Evolutionary conservation across 1,284 basidiomycete species (phyloP), one percentile per base, ranked within the genome.

Genomic region (Moesziomyces antarcticus): DNA sequence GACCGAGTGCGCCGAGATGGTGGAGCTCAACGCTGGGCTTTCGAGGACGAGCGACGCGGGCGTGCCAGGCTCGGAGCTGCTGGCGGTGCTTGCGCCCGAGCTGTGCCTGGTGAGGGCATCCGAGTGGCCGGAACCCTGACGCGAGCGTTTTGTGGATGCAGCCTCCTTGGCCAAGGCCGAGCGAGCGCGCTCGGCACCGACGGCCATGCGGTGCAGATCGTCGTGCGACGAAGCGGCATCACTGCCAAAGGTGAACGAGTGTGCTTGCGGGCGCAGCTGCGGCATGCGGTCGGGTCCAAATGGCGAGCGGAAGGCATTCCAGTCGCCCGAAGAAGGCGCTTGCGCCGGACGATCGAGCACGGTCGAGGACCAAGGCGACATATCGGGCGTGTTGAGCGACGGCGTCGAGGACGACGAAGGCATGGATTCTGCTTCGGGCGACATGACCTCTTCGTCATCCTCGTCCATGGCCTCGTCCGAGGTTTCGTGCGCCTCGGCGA

Each of bases 51-150:
- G 51, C 45, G 75, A 73, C 18, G 77, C 72, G 16, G 80, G 78
- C 7, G 80, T 81, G 42, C 72, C 75, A 4, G 78, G 80, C 40
- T 80, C 78, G 24, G 71, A 74, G 45, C 74, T 67, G 50, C 70
- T 79, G 1, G 72, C 67, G 20, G 77, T 77, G 49, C 80, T 79
- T 5, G 65, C 64, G 20, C 60, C 63, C 21, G 77, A 78, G 52
- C 76, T 76, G 60, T 64, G 61, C 9, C 24, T 50, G 10, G 65
- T 53, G 9, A 60, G 50, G 11, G 50, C 27, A 24, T 66, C 62
- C 8, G 60, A 69, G 40, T 65, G 50, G 30, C 60, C 58, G 10
- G 62, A 69, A 44, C 66, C 50, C 49, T 69, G 66, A 43, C 66
- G 66, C 24, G 52, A 42, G 50, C 65, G 69, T 24, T 58, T 72